Evolutionary conservation across 2,329 filamentous ascomycete species (phyloP).

Genomic region (Trichoderma arundinaceum): DNA sequence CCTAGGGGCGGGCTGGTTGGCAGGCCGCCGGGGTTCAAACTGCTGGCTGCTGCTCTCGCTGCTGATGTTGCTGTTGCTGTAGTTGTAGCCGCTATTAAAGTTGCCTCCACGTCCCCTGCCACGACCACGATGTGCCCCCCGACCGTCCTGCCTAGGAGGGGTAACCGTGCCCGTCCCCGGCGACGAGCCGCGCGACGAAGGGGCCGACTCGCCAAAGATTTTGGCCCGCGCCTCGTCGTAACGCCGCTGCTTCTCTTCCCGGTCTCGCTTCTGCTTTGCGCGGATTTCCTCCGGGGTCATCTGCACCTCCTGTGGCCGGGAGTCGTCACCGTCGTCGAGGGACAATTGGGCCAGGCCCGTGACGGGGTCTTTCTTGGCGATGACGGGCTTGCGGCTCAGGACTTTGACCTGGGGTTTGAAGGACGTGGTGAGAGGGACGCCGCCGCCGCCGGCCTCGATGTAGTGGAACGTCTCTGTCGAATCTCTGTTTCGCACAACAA

Average conservation of each 20-base stretch:
- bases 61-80: conserved; percentile 34
- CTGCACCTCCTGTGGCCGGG: conserved; percentile 66
- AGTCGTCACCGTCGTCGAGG: conserved; percentile 63
- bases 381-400: conserved; percentile 78
- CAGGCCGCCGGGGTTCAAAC: conserved; percentile 40
- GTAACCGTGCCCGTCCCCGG: conserved; percentile 59
- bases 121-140: conserved; percentile 49
- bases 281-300: conserved; percentile 78
- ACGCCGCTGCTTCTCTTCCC: conserved; percentile 86
- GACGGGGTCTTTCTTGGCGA: conserved; percentile 63
- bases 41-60: conserved; percentile 40
- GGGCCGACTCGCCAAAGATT: conserved; percentile 73
- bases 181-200: conserved; percentile 64
- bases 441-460: conserved; percentile 65
- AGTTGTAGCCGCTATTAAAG: conserved; percentile 37
- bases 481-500: conserved; percentile 60
- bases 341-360: conserved; percentile 55
- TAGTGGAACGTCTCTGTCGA: conserved; percentile 74
- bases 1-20: conserved; percentile 40
- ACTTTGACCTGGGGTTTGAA: conserved; percentile 86
- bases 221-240: conserved; percentile 89
- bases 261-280: conserved; percentile 76
- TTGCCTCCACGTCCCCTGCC: conserved; percentile 54
- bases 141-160: conserved; percentile 56
- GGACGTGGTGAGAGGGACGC: conserved; percentile 64